Evolutionary conservation across 169 alveolate species (phyloP).

Genomic region (Eimeria acervulina): DNA sequence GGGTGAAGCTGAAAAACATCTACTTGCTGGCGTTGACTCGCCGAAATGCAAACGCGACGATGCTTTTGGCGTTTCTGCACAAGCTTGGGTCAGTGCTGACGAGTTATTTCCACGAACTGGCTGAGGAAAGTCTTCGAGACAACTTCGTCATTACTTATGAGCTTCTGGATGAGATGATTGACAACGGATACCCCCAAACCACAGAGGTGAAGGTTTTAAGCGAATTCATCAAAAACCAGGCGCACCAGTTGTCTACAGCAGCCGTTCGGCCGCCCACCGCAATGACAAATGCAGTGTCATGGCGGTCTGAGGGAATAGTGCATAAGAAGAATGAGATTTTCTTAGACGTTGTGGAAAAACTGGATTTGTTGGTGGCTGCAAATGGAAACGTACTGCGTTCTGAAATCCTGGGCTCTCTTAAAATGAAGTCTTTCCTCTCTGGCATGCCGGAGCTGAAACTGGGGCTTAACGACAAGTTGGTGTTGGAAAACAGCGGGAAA

Average conservation of each 20-base stretch:
- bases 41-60: conserved; percentile 91
- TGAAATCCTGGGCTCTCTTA: conserved; percentile 98
- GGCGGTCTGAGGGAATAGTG: conserved; percentile 98
- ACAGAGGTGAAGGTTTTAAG: conserved; percentile 94
- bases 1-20: conserved; percentile 98
- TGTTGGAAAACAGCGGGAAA: conserved; percentile 90
- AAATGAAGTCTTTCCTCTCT: conserved; percentile 97
- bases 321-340: conserved; percentile 99
- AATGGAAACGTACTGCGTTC: conserved; percentile 97
- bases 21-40: conserved; percentile 91
- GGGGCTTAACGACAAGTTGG: conserved; percentile 98
- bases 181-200: conserved; percentile 99
- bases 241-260: conserved; percentile 91
- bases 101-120: conserved; percentile 98
- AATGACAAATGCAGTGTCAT: conserved; percentile 97
- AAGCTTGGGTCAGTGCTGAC: conserved; percentile 94
- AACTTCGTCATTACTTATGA: conserved; percentile 99
- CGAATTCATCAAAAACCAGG: conserved; percentile 97
- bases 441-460: conserved; percentile 99
- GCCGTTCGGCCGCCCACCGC: conserved; percentile 95
- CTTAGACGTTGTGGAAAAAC: conserved; percentile 99
- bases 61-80: conserved; percentile 91
- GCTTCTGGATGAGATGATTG: conserved; percentile 99
- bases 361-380: conserved; percentile 93
- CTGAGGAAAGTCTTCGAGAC: conserved; percentile 99